Evolutionary conservation across 1,284 basidiomycete species (phyloP).

Genomic region (Prillingera fragicola): DNA sequence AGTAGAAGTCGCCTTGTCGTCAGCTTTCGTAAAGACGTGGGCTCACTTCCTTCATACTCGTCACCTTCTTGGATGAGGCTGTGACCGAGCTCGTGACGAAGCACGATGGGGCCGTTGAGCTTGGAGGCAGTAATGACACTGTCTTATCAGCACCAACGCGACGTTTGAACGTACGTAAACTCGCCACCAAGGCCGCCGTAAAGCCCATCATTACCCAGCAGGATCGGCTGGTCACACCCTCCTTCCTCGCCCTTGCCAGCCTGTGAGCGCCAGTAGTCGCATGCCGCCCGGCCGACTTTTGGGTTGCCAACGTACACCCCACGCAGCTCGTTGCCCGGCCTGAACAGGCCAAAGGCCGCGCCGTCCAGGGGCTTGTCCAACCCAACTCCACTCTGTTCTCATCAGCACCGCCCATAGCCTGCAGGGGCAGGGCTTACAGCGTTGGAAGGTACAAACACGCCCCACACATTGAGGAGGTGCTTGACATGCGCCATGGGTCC

Average conservation of each 20-base stretch:
- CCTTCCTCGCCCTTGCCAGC: slow-evolving; percentile 40
- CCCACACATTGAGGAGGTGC: slow-evolving; percentile 75
- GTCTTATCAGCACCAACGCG: slow-evolving; percentile 6
- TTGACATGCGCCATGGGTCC: slow-evolving; percentile 71
- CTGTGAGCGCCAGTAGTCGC: slow-evolving; percentile 47
- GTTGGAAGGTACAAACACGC: slow-evolving; percentile 63
- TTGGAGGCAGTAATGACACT: slow-evolving; percentile 73
- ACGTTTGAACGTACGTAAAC: slow-evolving; percentile 66
- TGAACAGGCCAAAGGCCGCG: slow-evolving; percentile 68
- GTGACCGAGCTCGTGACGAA: slow-evolving; percentile 72
- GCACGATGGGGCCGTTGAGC: slow-evolving; percentile 69
- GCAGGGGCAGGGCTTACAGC: slow-evolving; percentile 49
- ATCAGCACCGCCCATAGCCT: neutral
- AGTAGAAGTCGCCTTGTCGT: slow-evolving; percentile 58
- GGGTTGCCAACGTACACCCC: slow-evolving; percentile 68
- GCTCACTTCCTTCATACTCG: slow-evolving; percentile 69
- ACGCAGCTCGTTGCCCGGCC: slow-evolving; percentile 70
- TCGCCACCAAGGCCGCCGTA: slow-evolving; percentile 78
- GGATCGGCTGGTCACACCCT: slow-evolving; percentile 70
- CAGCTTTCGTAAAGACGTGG: neutral
- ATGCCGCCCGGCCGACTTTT: slow-evolving; percentile 63
- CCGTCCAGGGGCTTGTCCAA: slow-evolving; percentile 62
- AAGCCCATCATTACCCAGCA: slow-evolving; percentile 71
- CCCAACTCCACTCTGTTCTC: slow-evolving; percentile 66
- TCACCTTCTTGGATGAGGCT: slow-evolving; percentile 60